These are phyloP conservation scores for Vitis hybrid DNA, from an alignment of 177 flowering plant species.

Conservation along the genomic window DNA sequence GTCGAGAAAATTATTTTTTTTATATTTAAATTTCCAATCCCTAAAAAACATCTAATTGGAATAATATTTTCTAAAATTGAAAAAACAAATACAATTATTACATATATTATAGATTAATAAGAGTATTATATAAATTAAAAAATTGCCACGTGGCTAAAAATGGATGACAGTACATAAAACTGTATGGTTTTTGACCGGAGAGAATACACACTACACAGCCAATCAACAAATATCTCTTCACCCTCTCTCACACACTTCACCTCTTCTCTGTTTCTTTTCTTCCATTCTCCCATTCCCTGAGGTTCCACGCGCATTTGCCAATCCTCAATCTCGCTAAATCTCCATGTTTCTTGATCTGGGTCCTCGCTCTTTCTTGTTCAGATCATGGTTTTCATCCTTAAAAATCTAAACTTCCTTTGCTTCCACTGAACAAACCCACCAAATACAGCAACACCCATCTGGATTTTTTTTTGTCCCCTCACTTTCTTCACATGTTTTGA, in stretches of 20 bases:
- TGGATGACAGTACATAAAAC: too few relatives aligned
- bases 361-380: conserved; percentile 10
- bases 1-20: too few relatives aligned
- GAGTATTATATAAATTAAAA: too few relatives aligned
- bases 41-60: too few relatives aligned
- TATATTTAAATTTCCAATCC: too few relatives aligned
- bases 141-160: too few relatives aligned
- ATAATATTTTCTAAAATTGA: too few relatives aligned
- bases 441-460: conserved; percentile 11
- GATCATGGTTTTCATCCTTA: conserved; percentile 12
- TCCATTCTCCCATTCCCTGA: background rate
- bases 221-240: conserved; percentile 33
- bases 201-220: conserved; percentile 18
- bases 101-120: too few relatives aligned
- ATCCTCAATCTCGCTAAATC: conserved; percentile 20
- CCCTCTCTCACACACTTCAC: background rate
- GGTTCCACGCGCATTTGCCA: conserved; percentile 1
- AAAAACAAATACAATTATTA: too few relatives aligned
- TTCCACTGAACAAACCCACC: conserved; percentile 10
- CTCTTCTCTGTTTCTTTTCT: conserved; percentile 3
- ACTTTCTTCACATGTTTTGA: conserved; percentile 1
- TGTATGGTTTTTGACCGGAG: too few relatives aligned
- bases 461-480: conserved; percentile 6
- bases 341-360: conserved; percentile 24
- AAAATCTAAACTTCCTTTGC: conserved; percentile 1